These are phyloP conservation scores for Hevea brasiliensis DNA, from an alignment of 345 rosid species.

Conservation along the genomic window DNA sequence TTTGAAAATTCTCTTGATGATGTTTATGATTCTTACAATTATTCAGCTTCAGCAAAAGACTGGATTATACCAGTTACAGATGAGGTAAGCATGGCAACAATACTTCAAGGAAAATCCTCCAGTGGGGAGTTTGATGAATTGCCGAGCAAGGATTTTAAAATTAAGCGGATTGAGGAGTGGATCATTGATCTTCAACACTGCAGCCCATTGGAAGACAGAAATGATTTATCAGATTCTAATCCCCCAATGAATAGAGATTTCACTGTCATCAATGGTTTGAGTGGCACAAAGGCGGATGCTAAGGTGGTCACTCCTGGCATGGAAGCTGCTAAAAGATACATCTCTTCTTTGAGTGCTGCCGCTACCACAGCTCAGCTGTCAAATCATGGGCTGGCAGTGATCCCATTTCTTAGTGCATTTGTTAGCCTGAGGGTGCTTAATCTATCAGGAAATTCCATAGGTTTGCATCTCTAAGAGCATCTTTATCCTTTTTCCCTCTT, in stretches of 20 bases:
- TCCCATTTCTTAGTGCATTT: slow-evolving; percentile 82
- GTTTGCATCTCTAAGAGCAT: slow-evolving; percentile 36
- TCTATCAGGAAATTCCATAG: slow-evolving; percentile 86
- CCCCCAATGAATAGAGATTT: slow-evolving; percentile 40
- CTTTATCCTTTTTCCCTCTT: not conserved
- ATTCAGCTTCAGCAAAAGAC: slow-evolving; percentile 60
- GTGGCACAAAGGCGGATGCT: slow-evolving; percentile 48
- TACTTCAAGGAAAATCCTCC: slow-evolving; percentile 47
- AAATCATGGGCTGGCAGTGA: slow-evolving; percentile 63
- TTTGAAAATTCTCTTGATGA: slow-evolving; percentile 45
- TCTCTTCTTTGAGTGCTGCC: slow-evolving; percentile 63
- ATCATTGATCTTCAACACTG: slow-evolving; percentile 74
- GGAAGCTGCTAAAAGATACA: slow-evolving; percentile 79
- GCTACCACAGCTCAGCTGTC: slow-evolving; percentile 77
- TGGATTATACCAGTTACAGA: slow-evolving; percentile 68
- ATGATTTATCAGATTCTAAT: slow-evolving; percentile 35
- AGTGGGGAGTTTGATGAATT: slow-evolving; percentile 39
- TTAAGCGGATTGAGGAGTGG: slow-evolving; percentile 85
- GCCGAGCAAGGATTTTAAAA: slow-evolving; percentile 61
- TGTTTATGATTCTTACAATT: slow-evolving; percentile 48
- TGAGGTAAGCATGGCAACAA: slow-evolving; percentile 38
- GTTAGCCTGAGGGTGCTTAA: slow-evolving; percentile 74
- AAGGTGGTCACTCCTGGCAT: slow-evolving; percentile 56
- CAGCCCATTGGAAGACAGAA: slow-evolving; percentile 50
- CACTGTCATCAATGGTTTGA: slow-evolving; percentile 27